Base-by-base conservation (phyloP, 129 eudicot species). In the Apium graveolens region DNA sequence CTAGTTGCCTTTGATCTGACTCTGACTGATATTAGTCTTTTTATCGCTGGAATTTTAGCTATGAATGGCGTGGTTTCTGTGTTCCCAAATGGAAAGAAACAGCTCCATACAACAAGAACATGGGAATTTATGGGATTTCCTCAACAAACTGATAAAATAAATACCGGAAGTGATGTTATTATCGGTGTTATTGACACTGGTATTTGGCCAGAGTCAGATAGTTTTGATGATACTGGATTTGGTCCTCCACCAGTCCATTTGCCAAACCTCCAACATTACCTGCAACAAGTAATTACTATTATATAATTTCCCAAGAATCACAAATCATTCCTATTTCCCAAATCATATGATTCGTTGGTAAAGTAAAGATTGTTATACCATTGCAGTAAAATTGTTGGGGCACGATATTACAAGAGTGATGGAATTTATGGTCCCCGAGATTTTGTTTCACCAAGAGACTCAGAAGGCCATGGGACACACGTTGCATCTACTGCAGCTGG, bases 401-500 rank as follows among this genome's bases (percentile, higher is more conserved):
- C 96, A 11, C 84, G 86, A 70, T 87, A 57, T 82, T 91, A 80
- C 76, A 26, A 27, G 32, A 68, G 48, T 29, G 79, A 78, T 37
- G 79, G 68, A n/a, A 21, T 5, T 2, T 44, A 6, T 11, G 12
- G 7, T 1, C 75, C n/a, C 32, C 72, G 70, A 0, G 88, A 84
- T 6, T 57, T 73, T 20, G 70, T 29, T 32, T 88, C 93, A 5
- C 89, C 92, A 29, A 87, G 96, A 81, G 98, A 93, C 48, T 57
- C 68, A 0, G 81, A 82, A 0, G 96, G 98, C 32, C 98, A 93
- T 29, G 98, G 98, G 8, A 90, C 92, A 4, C 93, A 93, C 83
- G 87, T 92, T 8, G 91, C 98, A 17, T 93, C 98, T 8, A 93
- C 83, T 2, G 96, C 84, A 38, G 98, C 90, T 0, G 98, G 98